Percentiles rank a stretch among this genome's conserved stretches.
These are phyloP conservation scores for Orbilia brochopaga DNA, from an alignment of 2,329 filamentous ascomycete genomes.

Conservation along the genomic window DNA sequence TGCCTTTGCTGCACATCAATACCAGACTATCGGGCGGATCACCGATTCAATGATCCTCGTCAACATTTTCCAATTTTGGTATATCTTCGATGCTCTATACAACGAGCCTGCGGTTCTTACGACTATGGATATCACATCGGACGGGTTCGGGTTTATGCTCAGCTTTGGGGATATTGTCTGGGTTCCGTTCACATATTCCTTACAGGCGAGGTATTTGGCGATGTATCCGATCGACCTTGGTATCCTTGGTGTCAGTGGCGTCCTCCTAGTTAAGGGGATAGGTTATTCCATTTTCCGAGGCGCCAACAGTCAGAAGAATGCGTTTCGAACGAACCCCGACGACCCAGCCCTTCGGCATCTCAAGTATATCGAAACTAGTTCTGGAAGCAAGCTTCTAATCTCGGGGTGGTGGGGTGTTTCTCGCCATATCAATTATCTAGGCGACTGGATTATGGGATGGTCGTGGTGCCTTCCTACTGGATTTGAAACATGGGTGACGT, in stretches of 20 bases:
- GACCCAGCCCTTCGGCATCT: slow-evolving; percentile 80
- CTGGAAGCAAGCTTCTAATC: slow-evolving; percentile 78
- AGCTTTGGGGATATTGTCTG: slow-evolving; percentile 90
- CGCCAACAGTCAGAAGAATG: slow-evolving; percentile 94
- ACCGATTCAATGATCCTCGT: slow-evolving; percentile 86
- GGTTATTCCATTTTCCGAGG: slow-evolving; percentile 93
- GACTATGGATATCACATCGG: slow-evolving; percentile 90
- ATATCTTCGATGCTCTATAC: slow-evolving; percentile 82
- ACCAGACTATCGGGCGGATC: slow-evolving; percentile 79
- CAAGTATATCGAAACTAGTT: slow-evolving; percentile 81
- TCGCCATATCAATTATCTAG: slow-evolving; percentile 93
- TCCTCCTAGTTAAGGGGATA: slow-evolving; percentile 70
- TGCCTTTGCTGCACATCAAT: slow-evolving; percentile 84
- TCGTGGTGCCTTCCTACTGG: slow-evolving; percentile 87
- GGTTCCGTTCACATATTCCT: slow-evolving; percentile 87
- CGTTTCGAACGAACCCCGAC: slow-evolving; percentile 83
- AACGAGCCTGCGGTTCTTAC: slow-evolving; percentile 89
- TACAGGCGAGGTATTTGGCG: slow-evolving; percentile 83
- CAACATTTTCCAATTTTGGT: slow-evolving; percentile 76
- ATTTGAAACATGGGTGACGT: slow-evolving; percentile 86
- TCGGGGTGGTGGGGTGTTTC: slow-evolving; percentile 93
- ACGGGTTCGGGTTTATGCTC: slow-evolving; percentile 95
- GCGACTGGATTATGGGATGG: slow-evolving; percentile 94
- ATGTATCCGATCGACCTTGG: slow-evolving; percentile 82
- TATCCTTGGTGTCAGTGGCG: slow-evolving; percentile 67